phyloP scores from a whole-genome alignment of 2,329 filamentous ascomycete genomes.

The Leptodontidium sp. region DNA sequence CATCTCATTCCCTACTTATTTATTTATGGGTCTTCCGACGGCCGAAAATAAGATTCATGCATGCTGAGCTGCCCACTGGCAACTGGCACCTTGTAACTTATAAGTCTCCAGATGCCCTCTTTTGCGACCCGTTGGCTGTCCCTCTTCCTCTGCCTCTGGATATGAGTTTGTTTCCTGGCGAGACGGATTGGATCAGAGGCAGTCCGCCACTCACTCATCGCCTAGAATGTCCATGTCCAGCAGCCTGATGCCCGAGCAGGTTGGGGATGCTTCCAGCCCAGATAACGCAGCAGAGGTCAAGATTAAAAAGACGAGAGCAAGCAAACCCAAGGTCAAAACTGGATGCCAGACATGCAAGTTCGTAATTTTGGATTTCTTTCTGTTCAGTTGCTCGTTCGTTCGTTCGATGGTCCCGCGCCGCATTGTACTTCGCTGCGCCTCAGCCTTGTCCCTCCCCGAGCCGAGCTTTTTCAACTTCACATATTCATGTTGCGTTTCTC shows the following conservation, averaged over 20 bases:
- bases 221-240: constrained; percentile 16
- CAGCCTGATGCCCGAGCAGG: constrained; percentile 15
- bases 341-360: constrained; percentile 48
- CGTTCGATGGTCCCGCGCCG: not conserved
- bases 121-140: not conserved
- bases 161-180: constrained; percentile 7
- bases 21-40: constrained; percentile 12
- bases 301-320: constrained; percentile 40
- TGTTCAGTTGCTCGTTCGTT: not conserved
- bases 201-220: not conserved
- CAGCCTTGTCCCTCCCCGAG: not conserved
- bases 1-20: constrained; percentile 11
- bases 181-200: constrained; percentile 6
- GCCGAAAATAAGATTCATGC: constrained; percentile 17
- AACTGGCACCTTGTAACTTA: constrained; percentile 9
- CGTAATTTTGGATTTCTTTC: constrained; percentile 29
- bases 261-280: constrained; percentile 11
- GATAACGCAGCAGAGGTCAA: constrained; percentile 25
- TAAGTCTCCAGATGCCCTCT: constrained; percentile 12
- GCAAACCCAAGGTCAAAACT: constrained; percentile 45
- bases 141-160: not conserved
- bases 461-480: constrained; percentile 11
- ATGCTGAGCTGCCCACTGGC: not conserved
- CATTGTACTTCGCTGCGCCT: constrained; percentile 5
- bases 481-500: not conserved